These are phyloP conservation scores for Diaporthe sp. DNA, from an alignment of 2,329 filamentous ascomycete species.

Conservation along the genomic window DNA sequence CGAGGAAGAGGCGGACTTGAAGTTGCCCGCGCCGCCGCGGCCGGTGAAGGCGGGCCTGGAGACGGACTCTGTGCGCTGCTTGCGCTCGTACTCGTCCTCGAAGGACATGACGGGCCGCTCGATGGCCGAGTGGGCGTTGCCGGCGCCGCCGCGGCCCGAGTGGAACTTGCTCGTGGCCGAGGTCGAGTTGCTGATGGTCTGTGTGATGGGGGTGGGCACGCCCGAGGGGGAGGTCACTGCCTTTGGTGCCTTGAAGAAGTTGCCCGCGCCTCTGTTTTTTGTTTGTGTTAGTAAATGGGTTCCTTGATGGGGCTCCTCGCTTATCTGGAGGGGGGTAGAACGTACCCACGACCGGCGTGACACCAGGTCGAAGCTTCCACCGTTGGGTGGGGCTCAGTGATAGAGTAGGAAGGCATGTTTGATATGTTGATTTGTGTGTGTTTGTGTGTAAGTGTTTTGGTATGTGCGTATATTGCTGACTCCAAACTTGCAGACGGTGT, in stretches of 20 bases:
- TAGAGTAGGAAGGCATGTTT: constrained; percentile 57
- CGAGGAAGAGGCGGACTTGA: constrained; percentile 41
- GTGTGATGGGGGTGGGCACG: constrained; percentile 62
- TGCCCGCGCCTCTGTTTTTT: constrained; percentile 59
- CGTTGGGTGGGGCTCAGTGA: constrained; percentile 64
- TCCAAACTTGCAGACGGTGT: constrained; percentile 6
- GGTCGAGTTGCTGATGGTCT: constrained; percentile 55
- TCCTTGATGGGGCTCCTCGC: neutral
- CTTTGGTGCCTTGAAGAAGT: constrained; percentile 63
- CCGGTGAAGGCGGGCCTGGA: constrained; percentile 65
- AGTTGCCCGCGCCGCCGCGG: constrained; percentile 75
- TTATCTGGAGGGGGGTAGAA: neutral
- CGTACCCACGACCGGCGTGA: constrained; percentile 64
- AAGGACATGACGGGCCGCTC: constrained; percentile 73
- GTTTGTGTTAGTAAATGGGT: neutral
- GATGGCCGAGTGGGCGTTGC: constrained; percentile 68
- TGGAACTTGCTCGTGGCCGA: constrained; percentile 52
- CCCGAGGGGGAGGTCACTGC: constrained; percentile 60
- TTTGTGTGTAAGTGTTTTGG: constrained; percentile 35
- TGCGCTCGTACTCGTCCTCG: constrained; percentile 73
- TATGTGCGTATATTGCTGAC: neutral
- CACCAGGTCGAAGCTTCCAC: constrained; percentile 60
- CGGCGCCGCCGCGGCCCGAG: constrained; percentile 75
- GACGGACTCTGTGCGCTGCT: constrained; percentile 63
- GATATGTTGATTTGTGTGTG: constrained; percentile 30